Base-by-base conservation (phyloP, 192 early-diverging fungal genomes). In the Coemansia interrupta region DNA sequence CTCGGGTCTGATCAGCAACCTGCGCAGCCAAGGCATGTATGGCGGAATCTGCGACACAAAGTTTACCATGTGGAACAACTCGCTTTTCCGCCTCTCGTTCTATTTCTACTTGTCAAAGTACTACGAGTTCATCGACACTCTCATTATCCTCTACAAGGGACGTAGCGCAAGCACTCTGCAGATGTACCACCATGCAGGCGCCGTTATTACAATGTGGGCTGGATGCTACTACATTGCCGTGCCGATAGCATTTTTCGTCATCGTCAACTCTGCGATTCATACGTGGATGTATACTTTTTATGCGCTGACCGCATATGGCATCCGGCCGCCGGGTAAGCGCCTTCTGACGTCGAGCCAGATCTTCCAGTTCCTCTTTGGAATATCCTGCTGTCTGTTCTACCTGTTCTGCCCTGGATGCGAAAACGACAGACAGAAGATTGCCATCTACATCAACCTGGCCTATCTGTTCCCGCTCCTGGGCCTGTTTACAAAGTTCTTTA, bases 221-320 rank as follows among this genome's bases (percentile, higher is more conserved):
- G 87, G 89, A 41, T 87, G 88, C 65, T 83, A 85, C 57, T 89
- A 83, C 58, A 79, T 86, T 53, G 82, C 90, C 0, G 84, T 89
- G 11, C 87, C 89, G 5, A 88, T 90, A 66, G 89, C 89, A 81
- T 89, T 94, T 62, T 92, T 92, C 69, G 90, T 91, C 39, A 73
- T 80, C 14, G 52, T 59, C 8, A 94, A 94, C 77, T 92, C 90
- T 14, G 89, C 90, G 55, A 88, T 94, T 44, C 92, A 94, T 72
- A 84, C 90, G 52, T 72, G 92, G 73, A 94, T 94, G 92, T 94
- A 94, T 72, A 68, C 73, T 28, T 92, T 91, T 75, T 94, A 94
- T 56, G 84, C 87, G 15, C 63, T 83, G 48, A 90, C 89, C 7
- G 85, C 84, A 24, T 60, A 89, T 14, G 89, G 90, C 22, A 66